A percentile compares a stretch with the other conserved stretches of the same genome.
Conservation (phyloP, 164 flowering plant genomes). For the Nymphaea colorata region DNA sequence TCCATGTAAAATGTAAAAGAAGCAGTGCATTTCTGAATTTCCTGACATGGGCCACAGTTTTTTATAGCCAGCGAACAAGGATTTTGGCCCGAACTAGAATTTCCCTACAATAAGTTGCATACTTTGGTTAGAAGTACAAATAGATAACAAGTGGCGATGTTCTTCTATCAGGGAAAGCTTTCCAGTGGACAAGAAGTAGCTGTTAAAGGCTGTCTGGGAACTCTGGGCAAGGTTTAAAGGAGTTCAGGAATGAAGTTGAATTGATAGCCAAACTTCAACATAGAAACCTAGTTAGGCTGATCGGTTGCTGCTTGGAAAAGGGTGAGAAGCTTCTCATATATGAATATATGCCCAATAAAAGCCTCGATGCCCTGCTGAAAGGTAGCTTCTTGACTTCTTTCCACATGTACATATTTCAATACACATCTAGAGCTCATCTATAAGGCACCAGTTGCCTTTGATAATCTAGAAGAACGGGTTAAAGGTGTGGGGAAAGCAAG, state of each 20-base stretch:
- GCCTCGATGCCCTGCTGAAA: conserved; percentile 4
- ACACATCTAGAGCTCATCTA: too few species aligned
- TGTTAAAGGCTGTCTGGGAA: conserved; percentile 5
- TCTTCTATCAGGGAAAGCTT: neutral
- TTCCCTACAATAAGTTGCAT: too few species aligned
- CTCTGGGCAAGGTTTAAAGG: conserved; percentile 6
- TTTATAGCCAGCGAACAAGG: too few species aligned
- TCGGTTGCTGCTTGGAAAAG: conserved; percentile 8
- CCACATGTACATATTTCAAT: neutral
- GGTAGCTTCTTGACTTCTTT: neutral
- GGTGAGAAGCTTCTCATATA: conserved; percentile 5
- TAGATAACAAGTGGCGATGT: too few species aligned
- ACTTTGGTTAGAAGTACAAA: too few species aligned
- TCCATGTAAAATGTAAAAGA: too few species aligned
- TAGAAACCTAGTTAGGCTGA: conserved; percentile 5
- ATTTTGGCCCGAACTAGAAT: too few species aligned
- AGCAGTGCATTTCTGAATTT: too few species aligned
- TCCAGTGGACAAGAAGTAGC: conserved; percentile 3
- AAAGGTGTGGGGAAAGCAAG: too few species aligned
- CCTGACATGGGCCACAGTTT: too few species aligned
- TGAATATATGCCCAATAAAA: conserved; percentile 8
- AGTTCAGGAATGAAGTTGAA: conserved; percentile 7
- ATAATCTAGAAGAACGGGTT: too few species aligned
- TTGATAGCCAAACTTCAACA: conserved; percentile 9
- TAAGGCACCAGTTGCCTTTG: too few species aligned